Evolutionary conservation across 345 rosid species (phyloP).

Genomic region (Eutrema japonicum): DNA sequence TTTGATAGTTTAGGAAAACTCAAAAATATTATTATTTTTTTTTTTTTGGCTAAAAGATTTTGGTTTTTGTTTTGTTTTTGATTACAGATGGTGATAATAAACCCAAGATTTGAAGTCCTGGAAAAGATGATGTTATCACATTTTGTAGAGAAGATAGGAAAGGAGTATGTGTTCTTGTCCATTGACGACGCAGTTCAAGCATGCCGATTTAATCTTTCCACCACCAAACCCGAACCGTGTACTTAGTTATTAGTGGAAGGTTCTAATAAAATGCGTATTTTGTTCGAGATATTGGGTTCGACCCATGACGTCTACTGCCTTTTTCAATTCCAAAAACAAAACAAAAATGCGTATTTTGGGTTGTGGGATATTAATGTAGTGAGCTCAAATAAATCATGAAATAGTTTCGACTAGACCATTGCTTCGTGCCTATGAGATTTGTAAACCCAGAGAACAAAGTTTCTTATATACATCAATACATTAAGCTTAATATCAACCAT

Average conservation of each 20-base stretch:
- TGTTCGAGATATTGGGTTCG: too few relatives aligned
- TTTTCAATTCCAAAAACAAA: too few relatives aligned
- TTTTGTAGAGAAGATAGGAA: conserved; percentile 63
- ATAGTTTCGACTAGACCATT: background rate
- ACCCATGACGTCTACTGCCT: too few relatives aligned
- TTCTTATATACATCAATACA: background rate
- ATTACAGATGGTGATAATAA: conserved; percentile 64
- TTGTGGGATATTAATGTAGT: background rate
- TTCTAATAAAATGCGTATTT: background rate
- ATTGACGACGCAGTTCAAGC: conserved; percentile 72
- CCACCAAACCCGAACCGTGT: conserved; percentile 15
- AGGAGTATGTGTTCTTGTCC: conserved; percentile 58
- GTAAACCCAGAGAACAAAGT: conserved; percentile 4
- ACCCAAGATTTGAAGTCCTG: conserved; percentile 74
- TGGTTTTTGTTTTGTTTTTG: background rate
- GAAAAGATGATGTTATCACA: conserved; percentile 79
- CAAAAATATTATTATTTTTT: background rate
- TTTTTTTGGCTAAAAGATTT: too few relatives aligned
- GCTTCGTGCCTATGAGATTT: background rate
- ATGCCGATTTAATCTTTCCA: conserved; percentile 49
- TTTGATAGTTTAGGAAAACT: conserved; percentile 1
- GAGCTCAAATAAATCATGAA: conserved; percentile 2
- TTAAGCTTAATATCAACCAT: background rate
- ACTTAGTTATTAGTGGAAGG: background rate
- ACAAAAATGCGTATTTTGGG: background rate